These are phyloP conservation scores for Penicillium longicatenatum DNA, from an alignment of 495 filamentous ascomycete species.

Conservation along the genomic window DNA sequence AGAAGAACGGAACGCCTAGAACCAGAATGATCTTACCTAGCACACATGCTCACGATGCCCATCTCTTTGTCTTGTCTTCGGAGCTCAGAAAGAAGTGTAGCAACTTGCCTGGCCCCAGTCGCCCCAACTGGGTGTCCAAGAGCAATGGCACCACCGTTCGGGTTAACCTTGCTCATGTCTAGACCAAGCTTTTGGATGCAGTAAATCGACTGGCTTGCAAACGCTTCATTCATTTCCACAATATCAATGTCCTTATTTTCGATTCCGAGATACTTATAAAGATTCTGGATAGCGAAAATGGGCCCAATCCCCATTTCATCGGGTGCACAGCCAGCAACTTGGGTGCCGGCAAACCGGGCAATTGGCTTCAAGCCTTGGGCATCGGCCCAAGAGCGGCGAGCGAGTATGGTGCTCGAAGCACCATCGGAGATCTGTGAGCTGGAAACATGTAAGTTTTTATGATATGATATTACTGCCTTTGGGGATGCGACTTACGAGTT, in stretches of 20 bases:
- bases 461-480: too few species aligned
- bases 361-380: conserved; percentile 66
- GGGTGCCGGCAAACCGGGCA: conserved; percentile 78
- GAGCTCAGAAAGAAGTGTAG: conserved; percentile 71
- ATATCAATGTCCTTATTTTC: conserved; percentile 68
- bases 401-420: conserved; percentile 77
- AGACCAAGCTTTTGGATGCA: conserved; percentile 74
- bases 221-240: conserved; percentile 98
- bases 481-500: conserved; percentile 63
- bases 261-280: conserved; percentile 67
- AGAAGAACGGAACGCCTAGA: not conserved
- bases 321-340: conserved; percentile 73
- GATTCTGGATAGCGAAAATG: conserved; percentile 79
- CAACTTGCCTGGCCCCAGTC: conserved; percentile 81
- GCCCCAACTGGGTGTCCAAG: conserved; percentile 89
- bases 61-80: conserved; percentile 63
- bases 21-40: not conserved
- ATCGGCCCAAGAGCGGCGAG: conserved; percentile 77
- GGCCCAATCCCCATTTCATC: conserved; percentile 96
- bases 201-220: conserved; percentile 85
- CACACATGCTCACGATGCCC: conserved; percentile 81
- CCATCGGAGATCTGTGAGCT: conserved; percentile 80
- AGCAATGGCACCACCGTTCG: conserved; percentile 91
- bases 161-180: conserved; percentile 73
- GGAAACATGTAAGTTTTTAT: too few species aligned